phyloP scores from a whole-genome alignment of 2,329 filamentous ascomycete genomes.

The Curvularia sp. region DNA sequence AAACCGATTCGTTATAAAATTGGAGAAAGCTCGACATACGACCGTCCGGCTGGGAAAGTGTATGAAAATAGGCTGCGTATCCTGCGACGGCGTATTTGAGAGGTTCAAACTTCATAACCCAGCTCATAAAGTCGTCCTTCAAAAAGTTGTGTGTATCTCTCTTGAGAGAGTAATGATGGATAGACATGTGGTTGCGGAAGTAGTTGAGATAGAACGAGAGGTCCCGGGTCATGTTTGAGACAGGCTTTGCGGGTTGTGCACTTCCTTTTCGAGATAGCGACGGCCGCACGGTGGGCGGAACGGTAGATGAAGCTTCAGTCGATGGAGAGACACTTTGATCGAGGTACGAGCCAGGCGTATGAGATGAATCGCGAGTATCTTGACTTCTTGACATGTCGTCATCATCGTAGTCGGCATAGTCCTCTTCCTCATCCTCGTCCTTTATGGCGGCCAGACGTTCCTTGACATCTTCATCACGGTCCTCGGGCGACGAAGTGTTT shows the following conservation, averaged over 20 bases:
- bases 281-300: slow-evolving; percentile 37
- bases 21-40: slow-evolving; percentile 81
- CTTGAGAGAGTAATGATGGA: slow-evolving; percentile 83
- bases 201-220: slow-evolving; percentile 80
- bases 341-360: slow-evolving; percentile 50
- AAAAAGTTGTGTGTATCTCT: slow-evolving; percentile 77
- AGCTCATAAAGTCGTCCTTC: slow-evolving; percentile 70
- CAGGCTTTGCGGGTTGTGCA: slow-evolving; percentile 34
- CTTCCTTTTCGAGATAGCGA: slow-evolving; percentile 45
- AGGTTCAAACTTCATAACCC: slow-evolving; percentile 79
- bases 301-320: slow-evolving; percentile 55
- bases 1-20: slow-evolving; percentile 90
- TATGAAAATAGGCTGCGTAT: slow-evolving; percentile 87
- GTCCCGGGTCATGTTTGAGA: slow-evolving; percentile 64
- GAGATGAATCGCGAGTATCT: slow-evolving; percentile 45
- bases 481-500: slow-evolving; percentile 61
- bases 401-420: slow-evolving; percentile 41
- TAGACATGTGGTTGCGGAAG: slow-evolving; percentile 76
- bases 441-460: slow-evolving; percentile 52
- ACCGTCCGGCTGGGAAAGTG: slow-evolving; percentile 72
- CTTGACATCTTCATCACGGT: slow-evolving; percentile 53
- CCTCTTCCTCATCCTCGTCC: slow-evolving; percentile 57
- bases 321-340: slow-evolving; percentile 61
- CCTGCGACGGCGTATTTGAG: slow-evolving; percentile 85
- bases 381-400: slow-evolving; percentile 30